Conservation (phyloP, 73 alveolate genomes). For the Symbiodinium pilosum region DNA sequence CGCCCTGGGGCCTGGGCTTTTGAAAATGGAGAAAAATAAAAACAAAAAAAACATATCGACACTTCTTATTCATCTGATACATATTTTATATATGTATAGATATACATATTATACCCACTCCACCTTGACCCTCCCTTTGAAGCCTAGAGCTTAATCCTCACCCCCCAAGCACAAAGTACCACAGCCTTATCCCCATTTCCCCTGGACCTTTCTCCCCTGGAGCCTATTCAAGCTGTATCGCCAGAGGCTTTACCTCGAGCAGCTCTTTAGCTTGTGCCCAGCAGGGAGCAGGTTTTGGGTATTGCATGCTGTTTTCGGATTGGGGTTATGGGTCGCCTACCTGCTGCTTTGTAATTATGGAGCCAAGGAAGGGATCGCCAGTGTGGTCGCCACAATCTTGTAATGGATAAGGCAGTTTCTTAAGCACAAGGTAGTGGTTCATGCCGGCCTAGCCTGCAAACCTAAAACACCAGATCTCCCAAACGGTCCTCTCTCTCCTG, state of each 20-base stretch:
- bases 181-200: neutral
- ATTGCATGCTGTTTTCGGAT: neutral
- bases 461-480: no score
- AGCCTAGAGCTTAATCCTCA: neutral
- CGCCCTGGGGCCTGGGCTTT: no score
- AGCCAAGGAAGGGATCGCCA: neutral
- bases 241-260: slow-evolving; percentile 61
- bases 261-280: slow-evolving; percentile 88
- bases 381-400: no score
- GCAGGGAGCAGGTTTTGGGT: no score
- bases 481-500: no score
- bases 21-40: no score
- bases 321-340: neutral
- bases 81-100: no score
- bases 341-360: neutral
- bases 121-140: neutral
- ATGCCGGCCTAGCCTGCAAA: no score
- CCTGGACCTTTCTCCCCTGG: neutral
- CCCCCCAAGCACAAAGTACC: neutral
- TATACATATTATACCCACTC: no score
- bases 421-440: neutral
- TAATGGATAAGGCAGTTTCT: neutral
- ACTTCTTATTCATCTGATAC: no score
- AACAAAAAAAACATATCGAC: no score
- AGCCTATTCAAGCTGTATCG: no score